Conservation (phyloP, 768 basidiomycete genomes). For the Kockovaella imperatae region DNA sequence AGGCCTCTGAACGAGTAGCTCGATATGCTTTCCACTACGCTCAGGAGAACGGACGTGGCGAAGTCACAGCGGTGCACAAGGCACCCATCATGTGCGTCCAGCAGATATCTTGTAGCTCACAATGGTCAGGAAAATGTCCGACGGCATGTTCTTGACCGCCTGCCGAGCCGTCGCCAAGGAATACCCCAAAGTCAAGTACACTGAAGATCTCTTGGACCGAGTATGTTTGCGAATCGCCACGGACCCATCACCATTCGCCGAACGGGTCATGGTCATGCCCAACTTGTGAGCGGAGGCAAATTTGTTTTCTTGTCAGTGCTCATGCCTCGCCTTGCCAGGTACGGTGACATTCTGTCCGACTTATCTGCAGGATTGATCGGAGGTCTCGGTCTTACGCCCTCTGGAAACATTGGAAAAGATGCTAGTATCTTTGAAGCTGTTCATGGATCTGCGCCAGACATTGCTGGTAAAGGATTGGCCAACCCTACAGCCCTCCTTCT, state of each 20-base stretch:
- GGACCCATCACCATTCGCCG: constrained; percentile 85
- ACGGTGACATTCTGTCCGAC: constrained; percentile 81
- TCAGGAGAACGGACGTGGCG: constrained; percentile 71
- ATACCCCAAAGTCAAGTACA: constrained; percentile 85
- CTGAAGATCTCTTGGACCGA: constrained; percentile 93
- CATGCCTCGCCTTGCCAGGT: constrained; percentile 18
- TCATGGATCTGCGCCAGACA: constrained; percentile 98
- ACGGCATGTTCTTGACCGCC: constrained; percentile 98
- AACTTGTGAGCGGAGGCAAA: constrained; percentile 67
- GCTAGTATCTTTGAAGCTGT: constrained; percentile 99
- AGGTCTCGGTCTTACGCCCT: constrained; percentile 91
- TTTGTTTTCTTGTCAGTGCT: not conserved
- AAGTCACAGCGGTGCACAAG: constrained; percentile 98
- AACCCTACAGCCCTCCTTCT: constrained; percentile 98
- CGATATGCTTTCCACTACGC: constrained; percentile 98
- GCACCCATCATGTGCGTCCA: constrained; percentile 89
- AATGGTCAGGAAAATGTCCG: constrained; percentile 87
- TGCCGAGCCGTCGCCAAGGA: constrained; percentile 94
- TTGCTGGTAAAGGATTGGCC: constrained; percentile 69
- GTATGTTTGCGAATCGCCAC: constrained; percentile 90
- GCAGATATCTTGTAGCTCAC: not conserved
- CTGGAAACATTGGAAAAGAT: constrained; percentile 94
- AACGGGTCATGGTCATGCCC: constrained; percentile 99
- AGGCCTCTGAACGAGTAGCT: constrained; percentile 96
- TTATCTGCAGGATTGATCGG: constrained; percentile 99